Conservation (phyloP, 2,329 filamentous ascomycete genomes). For the Calonectria crousiana region DNA sequence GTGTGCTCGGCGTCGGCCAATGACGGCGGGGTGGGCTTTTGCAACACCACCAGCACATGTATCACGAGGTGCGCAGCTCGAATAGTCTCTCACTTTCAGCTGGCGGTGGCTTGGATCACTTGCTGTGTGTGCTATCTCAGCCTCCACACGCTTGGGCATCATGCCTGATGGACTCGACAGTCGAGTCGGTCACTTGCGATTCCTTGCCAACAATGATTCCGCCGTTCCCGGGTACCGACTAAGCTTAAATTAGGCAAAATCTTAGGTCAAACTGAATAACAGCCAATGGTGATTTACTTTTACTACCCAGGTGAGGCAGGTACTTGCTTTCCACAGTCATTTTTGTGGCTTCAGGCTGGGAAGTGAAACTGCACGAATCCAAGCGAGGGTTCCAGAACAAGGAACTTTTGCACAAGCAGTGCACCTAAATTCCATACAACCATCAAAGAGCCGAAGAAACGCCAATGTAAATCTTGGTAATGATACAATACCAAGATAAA, state of each 20-base stretch:
- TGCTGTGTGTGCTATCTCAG: not conserved
- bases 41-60: not conserved
- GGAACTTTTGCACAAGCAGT: not conserved
- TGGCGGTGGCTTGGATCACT: constrained; percentile 8
- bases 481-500: not conserved
- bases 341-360: not conserved
- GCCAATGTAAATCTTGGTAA: not conserved
- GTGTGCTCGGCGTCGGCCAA: not conserved
- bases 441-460: not conserved
- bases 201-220: not conserved
- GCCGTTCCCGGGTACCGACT: not conserved
- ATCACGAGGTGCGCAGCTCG: constrained; percentile 7
- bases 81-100: not conserved
- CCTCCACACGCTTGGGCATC: not conserved
- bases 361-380: not conserved
- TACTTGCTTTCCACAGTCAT: too few relatives aligned
- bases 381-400: not conserved
- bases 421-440: not conserved
- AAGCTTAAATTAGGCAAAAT: not conserved
- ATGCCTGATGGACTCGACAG: not conserved
- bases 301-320: not conserved
- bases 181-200: too few relatives aligned
- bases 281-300: not conserved
- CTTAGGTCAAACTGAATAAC: not conserved
- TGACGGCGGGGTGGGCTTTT: not conserved